Conservation (phyloP, 2,329 filamentous ascomycete genomes). For the Colletotrichum tropicale region DNA sequence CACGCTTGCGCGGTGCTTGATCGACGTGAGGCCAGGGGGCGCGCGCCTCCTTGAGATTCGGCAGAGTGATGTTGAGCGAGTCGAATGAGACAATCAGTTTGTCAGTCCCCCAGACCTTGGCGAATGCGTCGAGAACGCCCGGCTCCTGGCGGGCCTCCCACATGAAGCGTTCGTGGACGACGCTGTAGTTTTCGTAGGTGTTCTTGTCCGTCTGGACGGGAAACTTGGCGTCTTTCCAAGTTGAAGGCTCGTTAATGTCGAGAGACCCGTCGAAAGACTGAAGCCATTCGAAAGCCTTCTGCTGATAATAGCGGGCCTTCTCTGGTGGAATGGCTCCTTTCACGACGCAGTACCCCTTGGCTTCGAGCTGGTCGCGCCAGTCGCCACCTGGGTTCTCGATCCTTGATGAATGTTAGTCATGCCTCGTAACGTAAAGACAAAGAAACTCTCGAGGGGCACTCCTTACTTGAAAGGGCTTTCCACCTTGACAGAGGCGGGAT, state of each 20-base stretch:
- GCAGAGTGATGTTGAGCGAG: not conserved
- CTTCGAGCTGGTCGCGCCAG: not conserved
- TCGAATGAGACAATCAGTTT: not conserved
- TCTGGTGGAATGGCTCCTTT: not conserved
- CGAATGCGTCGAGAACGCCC: not conserved
- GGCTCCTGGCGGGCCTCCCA: not conserved
- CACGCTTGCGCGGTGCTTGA: not conserved
- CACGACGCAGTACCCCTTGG: not conserved
- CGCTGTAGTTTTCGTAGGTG: not conserved
- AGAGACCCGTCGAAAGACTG: not conserved
- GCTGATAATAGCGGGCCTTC: not conserved
- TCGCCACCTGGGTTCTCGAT: not conserved
- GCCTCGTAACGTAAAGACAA: not conserved
- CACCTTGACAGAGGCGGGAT: not conserved
- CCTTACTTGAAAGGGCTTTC: not conserved
- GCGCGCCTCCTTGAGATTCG: not conserved
- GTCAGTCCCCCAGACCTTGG: not conserved
- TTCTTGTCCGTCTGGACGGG: not conserved
- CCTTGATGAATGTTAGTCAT: not conserved
- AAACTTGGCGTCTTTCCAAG: not conserved
- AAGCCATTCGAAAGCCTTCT: not conserved
- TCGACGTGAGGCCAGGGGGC: not conserved
- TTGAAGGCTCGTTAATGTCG: not conserved
- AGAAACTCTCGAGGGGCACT: rapidly evolving
- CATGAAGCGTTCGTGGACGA: not conserved